Evolutionary conservation across 2,329 filamentous ascomycete genomes (phyloP).

Genomic region (Aspergillus intermedius): DNA sequence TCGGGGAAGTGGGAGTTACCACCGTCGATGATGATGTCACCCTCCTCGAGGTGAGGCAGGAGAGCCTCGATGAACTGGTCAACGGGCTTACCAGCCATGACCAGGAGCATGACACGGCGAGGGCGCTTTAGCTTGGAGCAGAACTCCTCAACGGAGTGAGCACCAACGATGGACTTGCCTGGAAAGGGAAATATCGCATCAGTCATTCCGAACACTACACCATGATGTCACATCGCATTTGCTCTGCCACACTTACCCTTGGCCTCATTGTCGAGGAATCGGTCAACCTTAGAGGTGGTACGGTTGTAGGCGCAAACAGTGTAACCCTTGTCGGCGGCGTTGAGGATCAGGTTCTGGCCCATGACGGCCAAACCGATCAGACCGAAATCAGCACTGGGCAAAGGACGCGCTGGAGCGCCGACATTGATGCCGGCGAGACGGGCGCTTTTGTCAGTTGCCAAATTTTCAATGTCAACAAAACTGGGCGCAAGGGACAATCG

Average conservation of each 20-base stretch:
- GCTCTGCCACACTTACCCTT: slow-evolving; percentile 52
- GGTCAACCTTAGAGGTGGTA: slow-evolving; percentile 96
- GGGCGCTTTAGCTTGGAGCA: slow-evolving; percentile 94
- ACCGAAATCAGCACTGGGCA: slow-evolving; percentile 73
- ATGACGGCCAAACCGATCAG: slow-evolving; percentile 91
- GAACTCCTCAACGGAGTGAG: slow-evolving; percentile 90
- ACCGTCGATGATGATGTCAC: slow-evolving; percentile 98
- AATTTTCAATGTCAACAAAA: slow-evolving; percentile 26
- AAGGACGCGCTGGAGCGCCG: slow-evolving; percentile 53
- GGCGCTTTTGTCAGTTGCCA: slow-evolving; percentile 54
- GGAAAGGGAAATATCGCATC: slow-evolving; percentile 9
- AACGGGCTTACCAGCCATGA: slow-evolving; percentile 96
- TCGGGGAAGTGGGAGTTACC: slow-evolving; percentile 99
- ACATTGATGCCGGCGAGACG: slow-evolving; percentile 68
- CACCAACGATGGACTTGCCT: slow-evolving; percentile 91
- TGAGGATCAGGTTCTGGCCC: slow-evolving; percentile 82
- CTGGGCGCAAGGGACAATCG: slow-evolving; percentile 6
- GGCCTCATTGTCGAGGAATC: slow-evolving; percentile 83
- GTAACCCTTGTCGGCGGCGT: slow-evolving; percentile 87
- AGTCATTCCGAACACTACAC: slow-evolving; percentile 19
- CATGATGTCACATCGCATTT: neutral
- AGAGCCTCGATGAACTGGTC: slow-evolving; percentile 98
- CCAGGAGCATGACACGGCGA: slow-evolving; percentile 94
- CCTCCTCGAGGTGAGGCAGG: slow-evolving; percentile 71
- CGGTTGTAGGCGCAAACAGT: slow-evolving; percentile 98